Percentiles rank a stretch among this genome's conserved stretches.
phyloP scores from a whole-genome alignment of 2,329 filamentous ascomycete species.

The Fusarium sp. region DNA sequence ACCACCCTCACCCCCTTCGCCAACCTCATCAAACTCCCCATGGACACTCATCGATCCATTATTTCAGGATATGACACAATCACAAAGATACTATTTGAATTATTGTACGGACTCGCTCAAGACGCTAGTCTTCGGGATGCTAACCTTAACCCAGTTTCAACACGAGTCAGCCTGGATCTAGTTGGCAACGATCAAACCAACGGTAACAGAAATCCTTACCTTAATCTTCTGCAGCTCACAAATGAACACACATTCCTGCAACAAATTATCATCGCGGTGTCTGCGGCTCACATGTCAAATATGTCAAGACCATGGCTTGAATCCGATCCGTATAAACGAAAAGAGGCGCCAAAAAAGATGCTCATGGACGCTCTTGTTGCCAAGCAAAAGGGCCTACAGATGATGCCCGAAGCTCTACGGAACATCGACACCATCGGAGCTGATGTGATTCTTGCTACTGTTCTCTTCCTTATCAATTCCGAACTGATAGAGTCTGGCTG shows the following conservation, averaged over 20 bases:
- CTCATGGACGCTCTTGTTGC: slow-evolving; percentile 59
- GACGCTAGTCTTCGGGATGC: slow-evolving; percentile 3
- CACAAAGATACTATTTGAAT: slow-evolving; percentile 55
- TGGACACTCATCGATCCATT: slow-evolving; percentile 58
- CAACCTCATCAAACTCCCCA: slow-evolving; percentile 42
- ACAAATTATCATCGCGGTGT: slow-evolving; percentile 61
- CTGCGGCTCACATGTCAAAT: slow-evolving; percentile 62
- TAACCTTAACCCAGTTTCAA: slow-evolving; percentile 54
- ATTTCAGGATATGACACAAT: slow-evolving; percentile 66
- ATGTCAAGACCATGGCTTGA: slow-evolving; percentile 32
- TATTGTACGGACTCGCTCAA: slow-evolving; percentile 51
- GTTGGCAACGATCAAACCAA: slow-evolving; percentile 59
- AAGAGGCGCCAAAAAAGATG: slow-evolving; percentile 44
- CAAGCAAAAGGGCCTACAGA: slow-evolving; percentile 58
- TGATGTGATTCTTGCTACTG: slow-evolving; percentile 59
- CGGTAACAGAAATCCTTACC: slow-evolving; percentile 59
- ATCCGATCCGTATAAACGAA: slow-evolving; percentile 49
- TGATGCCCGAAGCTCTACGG: slow-evolving; percentile 56
- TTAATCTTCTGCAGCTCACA: slow-evolving; percentile 57
- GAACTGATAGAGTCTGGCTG: slow-evolving; percentile 63
- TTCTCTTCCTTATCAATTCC: slow-evolving; percentile 63
- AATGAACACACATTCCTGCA: slow-evolving; percentile 56
- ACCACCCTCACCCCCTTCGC: slow-evolving; percentile 36
- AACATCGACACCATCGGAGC: slow-evolving; percentile 53
- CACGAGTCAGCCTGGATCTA: slow-evolving; percentile 64